These are phyloP conservation scores for Lodderomyces margitis DNA, from an alignment of 1,139 yeast species.

Conservation along the genomic window DNA sequence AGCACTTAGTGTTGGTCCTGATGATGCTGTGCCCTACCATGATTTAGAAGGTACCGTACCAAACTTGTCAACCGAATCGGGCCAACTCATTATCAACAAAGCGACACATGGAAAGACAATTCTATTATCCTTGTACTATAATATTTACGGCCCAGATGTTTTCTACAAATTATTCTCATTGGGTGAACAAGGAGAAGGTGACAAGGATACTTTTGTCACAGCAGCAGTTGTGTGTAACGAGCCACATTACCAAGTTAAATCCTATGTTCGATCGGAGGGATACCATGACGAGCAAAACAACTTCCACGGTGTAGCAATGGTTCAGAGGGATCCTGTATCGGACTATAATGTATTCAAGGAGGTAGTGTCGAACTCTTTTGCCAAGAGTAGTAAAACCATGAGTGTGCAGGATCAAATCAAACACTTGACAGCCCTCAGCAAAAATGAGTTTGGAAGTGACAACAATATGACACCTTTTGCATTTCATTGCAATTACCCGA, in stretches of 20 bases:
- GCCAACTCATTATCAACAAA: constrained; percentile 56
- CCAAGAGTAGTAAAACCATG: constrained; percentile 5
- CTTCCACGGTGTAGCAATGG: constrained; percentile 42
- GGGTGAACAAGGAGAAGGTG: constrained; percentile 67
- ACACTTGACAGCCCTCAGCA: constrained; percentile 3
- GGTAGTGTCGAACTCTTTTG: constrained; percentile 8
- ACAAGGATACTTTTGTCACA: constrained; percentile 61
- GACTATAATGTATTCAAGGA: constrained; percentile 25
- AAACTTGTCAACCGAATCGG: constrained; percentile 62
- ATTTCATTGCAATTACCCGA: constrained; percentile 41
- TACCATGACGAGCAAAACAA: constrained; percentile 23
- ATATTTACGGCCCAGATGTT: constrained; percentile 55
- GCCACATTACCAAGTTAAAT: constrained; percentile 51
- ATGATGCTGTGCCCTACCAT: constrained; percentile 34
- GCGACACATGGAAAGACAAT: constrained; percentile 52
- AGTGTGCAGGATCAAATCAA: constrained; percentile 21
- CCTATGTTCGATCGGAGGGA: constrained; percentile 33
- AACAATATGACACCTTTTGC: constrained; percentile 27
- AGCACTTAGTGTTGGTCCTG: constrained; percentile 15
- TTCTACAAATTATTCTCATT: constrained; percentile 57
- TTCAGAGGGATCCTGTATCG: constrained; percentile 34
- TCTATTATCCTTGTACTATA: constrained; percentile 53
- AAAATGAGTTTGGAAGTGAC: constrained; percentile 18
- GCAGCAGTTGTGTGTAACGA: constrained; percentile 52
- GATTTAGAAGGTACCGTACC: constrained; percentile 59